Conservation (phyloP, 2,329 filamentous ascomycete species). For the Trichoderma sp. region DNA sequence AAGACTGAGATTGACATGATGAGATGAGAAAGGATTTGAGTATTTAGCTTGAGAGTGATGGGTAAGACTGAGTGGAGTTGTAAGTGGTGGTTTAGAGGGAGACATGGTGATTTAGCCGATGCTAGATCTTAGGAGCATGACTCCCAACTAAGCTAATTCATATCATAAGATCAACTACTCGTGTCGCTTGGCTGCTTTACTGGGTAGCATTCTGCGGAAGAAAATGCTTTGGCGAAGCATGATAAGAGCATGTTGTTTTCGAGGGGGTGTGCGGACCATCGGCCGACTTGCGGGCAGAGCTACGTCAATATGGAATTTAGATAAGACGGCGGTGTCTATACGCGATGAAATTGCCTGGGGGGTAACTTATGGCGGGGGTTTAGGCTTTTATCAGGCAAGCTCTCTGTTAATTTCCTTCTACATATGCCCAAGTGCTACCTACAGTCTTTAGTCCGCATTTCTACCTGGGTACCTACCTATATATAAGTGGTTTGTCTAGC, state of each 20-base stretch:
- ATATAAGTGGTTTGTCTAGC: too few species aligned
- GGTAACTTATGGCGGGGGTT: neutral
- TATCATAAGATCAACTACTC: neutral
- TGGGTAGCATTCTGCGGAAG: neutral
- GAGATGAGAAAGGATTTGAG: too few species aligned
- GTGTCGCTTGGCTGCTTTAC: neutral
- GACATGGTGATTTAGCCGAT: neutral
- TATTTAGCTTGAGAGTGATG: neutral
- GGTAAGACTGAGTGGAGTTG: neutral
- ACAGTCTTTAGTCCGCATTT: neutral
- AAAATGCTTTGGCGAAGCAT: neutral
- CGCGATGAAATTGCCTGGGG: neutral
- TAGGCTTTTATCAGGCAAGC: neutral
- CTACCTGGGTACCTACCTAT: too few species aligned
- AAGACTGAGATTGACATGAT: too few species aligned
- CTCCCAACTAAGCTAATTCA: neutral
- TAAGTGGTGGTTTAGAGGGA: neutral
- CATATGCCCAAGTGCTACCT: neutral
- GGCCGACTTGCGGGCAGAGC: conserved; percentile 10
- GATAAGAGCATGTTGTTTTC: neutral
- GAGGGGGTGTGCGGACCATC: neutral
- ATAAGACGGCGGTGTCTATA: neutral
- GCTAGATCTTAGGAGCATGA: neutral
- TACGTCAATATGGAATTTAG: neutral
- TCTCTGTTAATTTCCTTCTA: neutral